Base-by-base conservation (phyloP, 768 basidiomycete genomes). In the Favolaschia claudopus region DNA sequence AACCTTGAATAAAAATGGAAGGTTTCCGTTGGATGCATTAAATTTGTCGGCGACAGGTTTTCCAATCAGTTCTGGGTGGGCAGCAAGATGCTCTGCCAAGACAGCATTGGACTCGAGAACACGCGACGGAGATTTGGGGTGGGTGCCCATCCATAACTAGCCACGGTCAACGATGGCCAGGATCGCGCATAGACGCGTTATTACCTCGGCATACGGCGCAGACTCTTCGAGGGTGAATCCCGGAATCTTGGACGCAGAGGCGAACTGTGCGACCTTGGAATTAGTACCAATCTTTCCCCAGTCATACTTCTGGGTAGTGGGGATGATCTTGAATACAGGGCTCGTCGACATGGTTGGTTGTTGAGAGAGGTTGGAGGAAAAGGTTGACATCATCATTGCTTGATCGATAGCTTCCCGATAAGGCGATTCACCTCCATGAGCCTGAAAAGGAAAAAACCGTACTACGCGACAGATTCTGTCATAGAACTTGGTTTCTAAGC, bases 111-210 rank as follows among this genome's bases (percentile, higher is more conserved):
- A 70, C 4, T 69, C 69, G 13, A 68, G 50, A 10, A 83, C 72
- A 29, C 50, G 70, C 1, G 84, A 84, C 17, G 85, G 83, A 15
- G 84, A 82, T 12, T 78, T 91, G 2, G 92, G 83, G 67, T 99
- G 97, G 0, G 97, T 99, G 10, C 97, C 97, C 96, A 99, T 99
- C 97, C 97, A 99, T 39, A 99, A 79, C 95, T 98, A 70, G 51
- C 14, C 32, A 29, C 24, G 33, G 48, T 65, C 15, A 68, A 59
- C 55, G 42, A 39, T 37, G 29, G 44, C 37, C 7, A 33, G 17
- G 25, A 17, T 39, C 36, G n/a, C 17, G 24, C 27, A 38, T 32
- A 54, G 50, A 20, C 17, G 19, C 33, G 22, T n/a, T 45, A 36
- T 48, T 72, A 94, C 96, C 87, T 99, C 96, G 25, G 97, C 96